Conservation (phyloP, 2,329 filamentous ascomycete genomes). For the Stagonosporopsis tanaceti region DNA sequence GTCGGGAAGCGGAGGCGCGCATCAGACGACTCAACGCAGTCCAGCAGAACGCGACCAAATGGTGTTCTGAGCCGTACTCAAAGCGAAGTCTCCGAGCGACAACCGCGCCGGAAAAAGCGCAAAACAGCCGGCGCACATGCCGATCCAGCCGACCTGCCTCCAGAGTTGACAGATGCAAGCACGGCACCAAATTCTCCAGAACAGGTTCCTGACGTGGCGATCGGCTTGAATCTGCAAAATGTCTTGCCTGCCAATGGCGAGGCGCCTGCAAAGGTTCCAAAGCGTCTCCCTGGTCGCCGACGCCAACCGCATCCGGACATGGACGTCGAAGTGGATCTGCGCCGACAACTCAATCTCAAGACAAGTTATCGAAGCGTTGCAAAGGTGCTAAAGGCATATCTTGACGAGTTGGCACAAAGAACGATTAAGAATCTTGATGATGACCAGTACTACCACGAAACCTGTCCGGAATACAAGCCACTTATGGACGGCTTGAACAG, state of each 20-base stretch:
- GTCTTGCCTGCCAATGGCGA: constrained; percentile 48
- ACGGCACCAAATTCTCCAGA: constrained; percentile 48
- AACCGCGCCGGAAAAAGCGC: constrained; percentile 47
- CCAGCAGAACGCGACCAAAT: constrained; percentile 45
- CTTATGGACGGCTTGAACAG: constrained; percentile 62
- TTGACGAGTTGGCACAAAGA: constrained; percentile 71
- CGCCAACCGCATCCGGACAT: constrained; percentile 57
- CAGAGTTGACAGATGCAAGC: constrained; percentile 48
- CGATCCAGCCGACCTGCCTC: constrained; percentile 43
- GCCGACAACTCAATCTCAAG: constrained; percentile 71
- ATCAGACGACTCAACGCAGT: constrained; percentile 44
- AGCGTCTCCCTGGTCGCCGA: constrained; percentile 53
- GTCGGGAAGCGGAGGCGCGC: constrained; percentile 44
- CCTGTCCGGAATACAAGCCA: constrained; percentile 61
- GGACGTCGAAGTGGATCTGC: constrained; percentile 56
- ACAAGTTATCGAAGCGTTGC: constrained; percentile 70
- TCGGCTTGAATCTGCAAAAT: constrained; percentile 44
- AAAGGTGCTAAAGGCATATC: constrained; percentile 68
- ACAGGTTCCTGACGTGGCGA: constrained; percentile 44
- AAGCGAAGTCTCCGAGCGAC: constrained; percentile 47
- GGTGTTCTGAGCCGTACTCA: constrained; percentile 46
- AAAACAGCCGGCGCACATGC: constrained; percentile 39
- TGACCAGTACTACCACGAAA: constrained; percentile 62
- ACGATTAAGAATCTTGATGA: constrained; percentile 65
- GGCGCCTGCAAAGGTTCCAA: constrained; percentile 46